Evolutionary conservation across 495 filamentous ascomycete species (phyloP), one percentile per base, ranked within the genome.

Genomic region (Penicillium daleae): DNA sequence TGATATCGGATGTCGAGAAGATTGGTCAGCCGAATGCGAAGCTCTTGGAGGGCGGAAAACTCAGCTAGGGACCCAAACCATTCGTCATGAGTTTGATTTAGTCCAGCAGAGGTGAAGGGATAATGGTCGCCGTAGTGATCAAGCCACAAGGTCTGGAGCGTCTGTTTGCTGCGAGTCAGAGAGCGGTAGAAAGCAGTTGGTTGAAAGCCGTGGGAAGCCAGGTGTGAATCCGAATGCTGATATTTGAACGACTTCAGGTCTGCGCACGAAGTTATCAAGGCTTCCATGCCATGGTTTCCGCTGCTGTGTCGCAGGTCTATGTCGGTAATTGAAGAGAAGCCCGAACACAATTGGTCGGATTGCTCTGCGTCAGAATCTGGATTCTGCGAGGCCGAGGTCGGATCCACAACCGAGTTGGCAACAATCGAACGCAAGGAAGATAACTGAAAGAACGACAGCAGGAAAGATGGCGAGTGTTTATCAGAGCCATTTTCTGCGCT

Each of bases 1-100:
- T 66, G 63, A 61, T 73, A 74, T 37, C 66, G 70, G 2, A 73
- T 64, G 48, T 77, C 72, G 9, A 78, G 64, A 3, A 78, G 67
- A 53, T 78, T 78, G 4, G 71, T 61, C 6, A 78, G 67, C 13
- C 75, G 72, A 17, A 78, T 71, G 31, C 75, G 74, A 13, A 78
- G n/a, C 22, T 78, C 74, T 40, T 64, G 66, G 21, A 78, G 66
- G 8, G 60, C 68, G 9, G 63, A 66, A 56, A 76, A 78, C 6
- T 73, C 74, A 7, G 60, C 63, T 22, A 78, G 40, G 0, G 72
- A 63, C 5, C 75, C 74, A 27, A 76, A 74, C 71, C 72, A 76
- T 56, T 74, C 72, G 37, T 78, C 74, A 56, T 75, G 68, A 0
- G 66, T 67, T 52, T 78, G 68, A 54, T 76, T 78, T 15, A 71